Evolutionary conservation across 2,329 filamentous ascomycete species (phyloP).

Genomic region (Pezicula neosporulosa): DNA sequence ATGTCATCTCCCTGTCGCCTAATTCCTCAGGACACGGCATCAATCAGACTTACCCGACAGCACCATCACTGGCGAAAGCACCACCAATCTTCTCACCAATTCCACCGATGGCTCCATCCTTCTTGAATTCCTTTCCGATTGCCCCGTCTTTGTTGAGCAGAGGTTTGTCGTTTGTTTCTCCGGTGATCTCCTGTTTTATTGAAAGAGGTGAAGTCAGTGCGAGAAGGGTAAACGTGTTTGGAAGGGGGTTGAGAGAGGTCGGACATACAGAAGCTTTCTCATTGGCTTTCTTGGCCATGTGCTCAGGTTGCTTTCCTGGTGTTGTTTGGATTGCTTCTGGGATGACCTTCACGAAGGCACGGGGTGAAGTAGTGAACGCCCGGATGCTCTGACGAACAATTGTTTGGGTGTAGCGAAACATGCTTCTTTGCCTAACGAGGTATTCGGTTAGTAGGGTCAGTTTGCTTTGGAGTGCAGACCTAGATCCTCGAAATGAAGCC

Average conservation of each 20-base stretch:
- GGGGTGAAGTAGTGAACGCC: background rate
- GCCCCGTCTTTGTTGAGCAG: conserved; percentile 27
- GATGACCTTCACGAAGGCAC: background rate
- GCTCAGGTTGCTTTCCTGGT: background rate
- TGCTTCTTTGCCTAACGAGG: too few species aligned
- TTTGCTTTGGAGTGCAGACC: too few species aligned
- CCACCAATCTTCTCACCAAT: conserved; percentile 33
- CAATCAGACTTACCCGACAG: conserved; percentile 23
- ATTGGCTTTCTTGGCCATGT: background rate
- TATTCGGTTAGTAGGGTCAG: too few species aligned
- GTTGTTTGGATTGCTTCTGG: background rate
- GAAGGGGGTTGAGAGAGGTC: background rate
- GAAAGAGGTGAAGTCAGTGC: background rate
- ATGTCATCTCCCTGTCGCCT: too few species aligned
- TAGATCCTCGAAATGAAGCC: too few species aligned
- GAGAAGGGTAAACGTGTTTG: background rate
- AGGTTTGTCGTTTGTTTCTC: conserved; percentile 6
- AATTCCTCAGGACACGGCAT: too few species aligned
- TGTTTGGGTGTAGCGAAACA: too few species aligned
- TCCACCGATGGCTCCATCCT: conserved; percentile 31
- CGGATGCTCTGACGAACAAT: background rate
- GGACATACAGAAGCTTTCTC: background rate
- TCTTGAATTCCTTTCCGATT: conserved; percentile 32
- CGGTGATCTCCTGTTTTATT: background rate
- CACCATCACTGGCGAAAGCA: conserved; percentile 30